Evolutionary conservation across 371 early-diverging fungal genomes (phyloP), one percentile per base, ranked within the genome.

Genomic region (Chytridium lagenaria): DNA sequence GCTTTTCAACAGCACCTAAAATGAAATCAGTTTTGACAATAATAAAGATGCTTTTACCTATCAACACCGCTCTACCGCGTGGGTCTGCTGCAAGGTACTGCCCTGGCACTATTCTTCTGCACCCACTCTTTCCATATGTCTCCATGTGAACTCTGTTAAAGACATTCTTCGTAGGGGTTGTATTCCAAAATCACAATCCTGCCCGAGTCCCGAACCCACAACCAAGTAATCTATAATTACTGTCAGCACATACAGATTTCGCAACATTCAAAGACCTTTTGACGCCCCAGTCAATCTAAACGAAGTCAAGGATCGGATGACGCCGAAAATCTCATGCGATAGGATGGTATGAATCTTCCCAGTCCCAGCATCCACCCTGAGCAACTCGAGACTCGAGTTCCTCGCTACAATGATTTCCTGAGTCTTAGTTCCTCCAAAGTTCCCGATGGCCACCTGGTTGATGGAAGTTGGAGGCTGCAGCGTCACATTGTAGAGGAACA

Each of bases 1-100:
- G 92, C 77, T 95, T 94, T 79, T 99, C 99, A 51, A 95, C 83
- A 0, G 96, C 96, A 50, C 91, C 92, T 85, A 68, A 50, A 69
- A 10, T 19, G 26, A 44, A 5, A 23, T 23, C 33, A 61, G 50
- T 36, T 49, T 26, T 66, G 40, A 49, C 52, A 7, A 67, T 55
- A 40, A 23, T 30, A 28, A 34, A 5, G 31, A 19, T 22, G 38
- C 36, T 1, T 16, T 68, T 77, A 90, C 90, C 93, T 68, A 97
- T 92, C 95, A 98, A 94, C 40, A 96, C 91, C 2, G 98, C 97
- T 67, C 99, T 89, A 15, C 99, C 99, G 63, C 94, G 94, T 0
- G 98, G 98, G 85, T 99, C 99, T 1, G 90, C 85, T 1, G 98
- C 96, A 39, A 98, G 84, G 69, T 96, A 97, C 83, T 98, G 95